Base-by-base conservation (phyloP, 495 filamentous ascomycete species). In the Trichoderma erinaceum region DNA sequence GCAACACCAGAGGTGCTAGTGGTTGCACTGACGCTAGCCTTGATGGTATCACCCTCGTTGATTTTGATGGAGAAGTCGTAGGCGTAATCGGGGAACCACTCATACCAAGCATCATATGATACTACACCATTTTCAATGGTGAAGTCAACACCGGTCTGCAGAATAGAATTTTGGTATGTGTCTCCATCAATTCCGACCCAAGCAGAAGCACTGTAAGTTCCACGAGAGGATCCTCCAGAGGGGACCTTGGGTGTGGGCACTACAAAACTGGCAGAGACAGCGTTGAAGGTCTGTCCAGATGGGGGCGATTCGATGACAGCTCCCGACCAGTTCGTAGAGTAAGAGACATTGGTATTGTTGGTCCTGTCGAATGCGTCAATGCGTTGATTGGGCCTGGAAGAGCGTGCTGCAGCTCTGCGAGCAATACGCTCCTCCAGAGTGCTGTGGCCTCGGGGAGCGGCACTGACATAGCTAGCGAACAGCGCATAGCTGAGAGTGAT, bases 111-210 rank as follows among this genome's bases (percentile, higher is more conserved):
- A 58, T 84, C 81, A 68, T 80, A 88, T 23, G 70, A 69, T 0
- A 76, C 75, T 3, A 75, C 63, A 0, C 70, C 71, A 21, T 73
- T 75, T 44, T 69, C 65, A 29, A 83, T 75, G 63, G 82, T 84
- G 70, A 85, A 84, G 69, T 89, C 86, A 16, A 88, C 75, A 12
- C 88, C 88, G 0, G 87, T 84, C 71, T 88, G 85, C 50, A 90
- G 73, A 64, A 88, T 86, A 1, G 85, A 83, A 13, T 77, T 78
- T 66, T 73, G 74, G 75, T 85, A 88, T 8, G 83, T 86, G 70
- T 84, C 82, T 6, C 85, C 86, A 67, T 88, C 85, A 63, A 88
- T 86, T 16, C 85, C 84, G 15, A 88, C 86, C 87, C 86, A 89
- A n/a, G 84, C 85, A 1, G 85, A 83, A 1, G 82, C 84, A 38